Evolutionary conservation across 2,329 filamentous ascomycete species (phyloP).

Genomic region (Phialocephala subalpina): DNA sequence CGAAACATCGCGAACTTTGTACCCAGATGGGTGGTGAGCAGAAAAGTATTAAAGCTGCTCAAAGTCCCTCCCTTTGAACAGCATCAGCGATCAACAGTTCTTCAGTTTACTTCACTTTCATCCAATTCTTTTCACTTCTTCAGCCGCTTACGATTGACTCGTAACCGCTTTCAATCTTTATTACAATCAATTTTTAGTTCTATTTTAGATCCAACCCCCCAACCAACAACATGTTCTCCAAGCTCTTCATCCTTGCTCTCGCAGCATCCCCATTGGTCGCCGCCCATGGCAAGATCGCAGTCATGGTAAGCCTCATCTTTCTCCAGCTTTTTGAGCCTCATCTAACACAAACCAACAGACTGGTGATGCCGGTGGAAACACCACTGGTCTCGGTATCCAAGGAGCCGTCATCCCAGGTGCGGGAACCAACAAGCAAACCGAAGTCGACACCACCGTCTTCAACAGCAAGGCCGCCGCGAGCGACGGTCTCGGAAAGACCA

Average conservation of each 20-base stretch:
- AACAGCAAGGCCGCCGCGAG: conserved; percentile 31
- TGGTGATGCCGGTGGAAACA: conserved; percentile 51
- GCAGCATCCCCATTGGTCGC: conserved; percentile 62
- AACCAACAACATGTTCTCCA: conserved; percentile 38
- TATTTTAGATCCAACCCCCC: conserved; percentile 18
- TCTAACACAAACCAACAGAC: conserved; percentile 41
- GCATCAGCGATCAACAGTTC: conserved; percentile 42
- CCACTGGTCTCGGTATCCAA: conserved; percentile 51
- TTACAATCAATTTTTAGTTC: conserved; percentile 25
- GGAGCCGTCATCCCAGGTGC: conserved; percentile 51
- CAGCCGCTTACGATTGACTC: conserved; percentile 42
- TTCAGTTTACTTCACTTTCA: conserved; percentile 28
- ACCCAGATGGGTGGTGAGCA: neutral
- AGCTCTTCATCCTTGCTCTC: conserved; percentile 46
- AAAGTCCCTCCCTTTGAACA: conserved; percentile 32
- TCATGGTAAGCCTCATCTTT: conserved; percentile 34
- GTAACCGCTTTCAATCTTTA: conserved; percentile 40
- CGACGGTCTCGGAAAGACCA: conserved; percentile 33
- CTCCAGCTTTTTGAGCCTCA: conserved; percentile 40
- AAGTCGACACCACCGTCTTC: conserved; percentile 57
- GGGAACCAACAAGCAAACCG: conserved; percentile 51
- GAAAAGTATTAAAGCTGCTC: conserved; percentile 39
- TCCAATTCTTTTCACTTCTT: conserved; percentile 32
- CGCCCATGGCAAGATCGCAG: conserved; percentile 66
- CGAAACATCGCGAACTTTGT: conserved; percentile 10